Evolutionary conservation across 1,284 basidiomycete genomes (phyloP).

Genomic region (Tylopilus orsonianus): DNA sequence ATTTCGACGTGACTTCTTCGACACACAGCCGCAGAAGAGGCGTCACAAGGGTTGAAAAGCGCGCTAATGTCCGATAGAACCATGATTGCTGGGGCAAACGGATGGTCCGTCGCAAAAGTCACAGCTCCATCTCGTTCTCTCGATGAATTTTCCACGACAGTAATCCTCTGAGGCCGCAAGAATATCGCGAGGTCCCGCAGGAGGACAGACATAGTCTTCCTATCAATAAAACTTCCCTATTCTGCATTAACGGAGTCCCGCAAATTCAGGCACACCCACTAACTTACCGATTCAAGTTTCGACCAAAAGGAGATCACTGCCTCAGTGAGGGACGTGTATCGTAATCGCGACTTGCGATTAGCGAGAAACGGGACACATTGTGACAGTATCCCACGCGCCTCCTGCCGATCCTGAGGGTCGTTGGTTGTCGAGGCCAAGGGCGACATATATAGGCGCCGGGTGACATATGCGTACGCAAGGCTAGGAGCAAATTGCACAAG

Average conservation of each 20-base stretch:
- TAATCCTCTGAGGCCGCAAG: slow-evolving; percentile 47
- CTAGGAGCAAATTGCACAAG: slow-evolving; percentile 35
- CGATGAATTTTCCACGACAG: slow-evolving; percentile 13
- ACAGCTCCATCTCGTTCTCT: slow-evolving; percentile 1
- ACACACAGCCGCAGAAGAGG: background rate
- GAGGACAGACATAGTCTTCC: slow-evolving; percentile 49
- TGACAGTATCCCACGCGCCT: slow-evolving; percentile 48
- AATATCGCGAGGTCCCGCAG: slow-evolving; percentile 53
- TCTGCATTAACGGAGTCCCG: slow-evolving; percentile 7
- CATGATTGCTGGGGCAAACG: slow-evolving; percentile 17
- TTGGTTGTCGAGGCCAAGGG: slow-evolving; percentile 45
- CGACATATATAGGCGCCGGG: slow-evolving; percentile 58
- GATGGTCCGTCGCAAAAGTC: slow-evolving; percentile 18
- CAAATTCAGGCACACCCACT: background rate
- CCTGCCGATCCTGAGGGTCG: slow-evolving; percentile 43
- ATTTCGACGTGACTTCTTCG: slow-evolving; percentile 16
- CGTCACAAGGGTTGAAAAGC: slow-evolving; percentile 21
- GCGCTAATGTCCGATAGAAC: slow-evolving; percentile 29
- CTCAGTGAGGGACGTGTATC: slow-evolving; percentile 48
- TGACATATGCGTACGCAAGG: slow-evolving; percentile 63
- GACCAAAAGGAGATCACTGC: slow-evolving; percentile 64
- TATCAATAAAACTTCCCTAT: slow-evolving; percentile 47
- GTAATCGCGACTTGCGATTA: slow-evolving; percentile 51
- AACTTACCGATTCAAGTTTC: slow-evolving; percentile 49
- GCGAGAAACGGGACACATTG: slow-evolving; percentile 61